Evolutionary conservation across 805 yeast species (phyloP).

Genomic region (Teunomyces atbi): DNA sequence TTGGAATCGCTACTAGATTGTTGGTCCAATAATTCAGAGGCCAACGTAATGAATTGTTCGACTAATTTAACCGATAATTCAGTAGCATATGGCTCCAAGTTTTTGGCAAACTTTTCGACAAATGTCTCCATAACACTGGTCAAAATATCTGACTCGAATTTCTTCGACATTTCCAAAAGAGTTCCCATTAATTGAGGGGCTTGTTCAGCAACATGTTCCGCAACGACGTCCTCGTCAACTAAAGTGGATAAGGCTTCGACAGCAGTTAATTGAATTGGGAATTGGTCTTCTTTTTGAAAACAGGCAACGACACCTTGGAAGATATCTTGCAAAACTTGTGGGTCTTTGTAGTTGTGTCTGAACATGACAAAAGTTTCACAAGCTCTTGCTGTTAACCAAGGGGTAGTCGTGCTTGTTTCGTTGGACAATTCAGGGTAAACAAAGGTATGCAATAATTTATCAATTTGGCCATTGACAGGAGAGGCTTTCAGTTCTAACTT

Average conservation of each 20-base stretch:
- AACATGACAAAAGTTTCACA: constrained; percentile 46
- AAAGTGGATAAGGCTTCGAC: constrained; percentile 52
- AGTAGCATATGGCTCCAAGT: constrained; percentile 68
- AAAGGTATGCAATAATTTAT: constrained; percentile 35
- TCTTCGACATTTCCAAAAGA: constrained; percentile 44
- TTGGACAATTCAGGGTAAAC: constrained; percentile 40
- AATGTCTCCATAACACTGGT: constrained; percentile 46
- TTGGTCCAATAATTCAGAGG: constrained; percentile 51
- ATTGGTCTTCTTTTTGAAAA: constrained; percentile 41
- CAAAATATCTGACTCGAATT: constrained; percentile 42
- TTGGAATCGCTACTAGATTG: constrained; percentile 15
- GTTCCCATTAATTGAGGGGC: constrained; percentile 46
- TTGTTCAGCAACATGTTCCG: constrained; percentile 40
- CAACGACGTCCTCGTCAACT: constrained; percentile 45
- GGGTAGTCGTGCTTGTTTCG: constrained; percentile 27
- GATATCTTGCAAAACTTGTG: constrained; percentile 35
- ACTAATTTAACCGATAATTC: constrained; percentile 55
- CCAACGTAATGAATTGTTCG: constrained; percentile 70
- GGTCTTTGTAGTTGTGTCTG: constrained; percentile 33
- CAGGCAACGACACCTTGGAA: constrained; percentile 41
- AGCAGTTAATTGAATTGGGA: constrained; percentile 51
- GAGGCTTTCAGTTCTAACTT: constrained; percentile 34
- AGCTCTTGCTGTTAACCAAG: constrained; percentile 46
- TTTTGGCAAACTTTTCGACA: constrained; percentile 42
- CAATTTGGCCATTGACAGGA: constrained; percentile 41